Conservation (phyloP, 176 grass and related monocot genomes). For the Melocanna baccifera region DNA sequence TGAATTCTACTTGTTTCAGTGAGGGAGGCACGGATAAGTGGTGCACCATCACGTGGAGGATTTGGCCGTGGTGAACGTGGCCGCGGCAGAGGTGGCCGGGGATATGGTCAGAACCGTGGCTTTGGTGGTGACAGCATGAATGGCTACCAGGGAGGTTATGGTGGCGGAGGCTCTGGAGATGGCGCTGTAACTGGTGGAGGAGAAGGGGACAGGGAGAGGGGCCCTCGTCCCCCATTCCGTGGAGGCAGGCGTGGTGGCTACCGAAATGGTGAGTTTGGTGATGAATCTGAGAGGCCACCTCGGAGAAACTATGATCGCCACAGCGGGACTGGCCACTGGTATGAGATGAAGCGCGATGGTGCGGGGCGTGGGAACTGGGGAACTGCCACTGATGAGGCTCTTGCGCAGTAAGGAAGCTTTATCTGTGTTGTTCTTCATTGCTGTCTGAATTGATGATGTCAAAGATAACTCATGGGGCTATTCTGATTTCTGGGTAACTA, state of each 20-base stretch:
- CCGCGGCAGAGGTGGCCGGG: constrained; percentile 54
- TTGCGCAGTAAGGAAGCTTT: constrained; percentile 50
- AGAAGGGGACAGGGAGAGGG: constrained; percentile 52
- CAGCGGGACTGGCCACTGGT: constrained; percentile 69
- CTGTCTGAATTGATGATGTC: not conserved
- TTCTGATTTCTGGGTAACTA: constrained; percentile 17
- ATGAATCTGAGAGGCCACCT: constrained; percentile 49
- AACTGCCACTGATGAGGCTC: constrained; percentile 45
- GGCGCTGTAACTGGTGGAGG: constrained; percentile 20
- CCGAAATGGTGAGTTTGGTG: constrained; percentile 50
- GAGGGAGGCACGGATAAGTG: constrained; percentile 38
- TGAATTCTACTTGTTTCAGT: constrained; percentile 39
- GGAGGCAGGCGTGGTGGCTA: constrained; percentile 61
- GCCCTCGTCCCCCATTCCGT: constrained; percentile 45
- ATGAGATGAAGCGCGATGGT: constrained; percentile 74
- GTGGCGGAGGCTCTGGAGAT: constrained; percentile 26
- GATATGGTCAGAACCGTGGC: constrained; percentile 48
- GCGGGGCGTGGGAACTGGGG: constrained; percentile 86
- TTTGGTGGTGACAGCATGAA: constrained; percentile 44
- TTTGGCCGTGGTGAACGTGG: constrained; percentile 61
- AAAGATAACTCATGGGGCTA: not conserved
- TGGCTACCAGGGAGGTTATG: constrained; percentile 54
- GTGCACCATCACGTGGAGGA: constrained; percentile 50
- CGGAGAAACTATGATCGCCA: constrained; percentile 71
- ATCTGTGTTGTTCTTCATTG: not conserved